Conservation (phyloP, 202 grass and related monocot species). For the Schoenoplectus tabernaemontani region DNA sequence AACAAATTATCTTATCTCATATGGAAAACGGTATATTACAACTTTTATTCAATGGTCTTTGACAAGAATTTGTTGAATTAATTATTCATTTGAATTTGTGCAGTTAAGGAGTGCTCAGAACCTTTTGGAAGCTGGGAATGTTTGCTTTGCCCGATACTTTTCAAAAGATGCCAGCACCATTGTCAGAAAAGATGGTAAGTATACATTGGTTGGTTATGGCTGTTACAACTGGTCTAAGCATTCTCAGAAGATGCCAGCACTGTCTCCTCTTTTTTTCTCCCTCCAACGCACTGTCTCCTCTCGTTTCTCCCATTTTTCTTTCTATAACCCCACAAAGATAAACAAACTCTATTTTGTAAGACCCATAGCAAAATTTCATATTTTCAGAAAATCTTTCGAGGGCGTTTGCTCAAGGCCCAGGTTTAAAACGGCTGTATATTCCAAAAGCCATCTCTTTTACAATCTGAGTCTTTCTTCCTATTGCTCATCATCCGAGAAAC, state of each 20-base stretch:
- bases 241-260: background rate
- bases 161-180: constrained; percentile 39
- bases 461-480: background rate
- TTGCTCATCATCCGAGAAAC: background rate
- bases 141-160: constrained; percentile 35
- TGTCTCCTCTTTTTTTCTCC: background rate
- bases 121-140: constrained; percentile 30
- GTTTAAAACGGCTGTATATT: background rate
- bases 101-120: constrained; percentile 68
- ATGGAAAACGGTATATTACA: background rate
- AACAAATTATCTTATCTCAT: background rate
- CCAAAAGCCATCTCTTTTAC: constrained; percentile 5
- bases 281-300: background rate
- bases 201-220: background rate
- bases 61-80: background rate
- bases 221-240: background rate
- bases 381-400: background rate
- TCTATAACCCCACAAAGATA: background rate
- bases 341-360: background rate
- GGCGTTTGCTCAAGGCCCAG: background rate
- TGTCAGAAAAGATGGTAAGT: constrained; percentile 32
- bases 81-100: constrained; percentile 17
- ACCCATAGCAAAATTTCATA: background rate
- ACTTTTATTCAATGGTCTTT: background rate
- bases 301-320: background rate